Evolutionary conservation across 768 basidiomycete species (phyloP), one percentile per base, ranked within the genome.

Genomic region (Mycena rebaudengoi): DNA sequence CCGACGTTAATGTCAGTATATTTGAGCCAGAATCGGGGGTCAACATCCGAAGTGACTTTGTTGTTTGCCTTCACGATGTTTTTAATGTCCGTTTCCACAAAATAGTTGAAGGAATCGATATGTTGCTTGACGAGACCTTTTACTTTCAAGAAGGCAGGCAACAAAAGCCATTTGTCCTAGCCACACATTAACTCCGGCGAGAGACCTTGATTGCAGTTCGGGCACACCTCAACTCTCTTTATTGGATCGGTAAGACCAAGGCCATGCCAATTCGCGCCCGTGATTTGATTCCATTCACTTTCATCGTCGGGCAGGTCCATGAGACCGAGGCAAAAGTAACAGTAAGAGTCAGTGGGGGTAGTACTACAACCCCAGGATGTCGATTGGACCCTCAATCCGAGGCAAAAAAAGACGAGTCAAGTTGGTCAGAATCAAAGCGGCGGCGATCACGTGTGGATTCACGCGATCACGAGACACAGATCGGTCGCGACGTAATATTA

Each of bases 111-210:
- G 8, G 95, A 98, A 76, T 98, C 98, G 69, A 98, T 93, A 74
- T 99, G 98, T 74, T 99, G 98, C 80, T 99, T 99, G 64, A 99
- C 98, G 14, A 99, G 89, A 62, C 98, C 98, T 72, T 99, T 99
- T 64, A 98, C 94, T 78, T 96, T 92, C 52, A 99, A 83, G 72
- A 99, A 99, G 11, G 96, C 97, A 2, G 98, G 98, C 3, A 99
- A 82, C 11, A 99, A 81, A 20, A 98, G 87, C 98, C 98, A 99
- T 89, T 99, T 99, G 75, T 99, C 98, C 96, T 98, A 43, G 30
- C 14, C 49, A 51, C 54, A 60, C 32, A 66, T 63, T 57, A 20
- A 64, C 33, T 32, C 40, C 48, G 32, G 32, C 26, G 50, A 28
- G 30, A 58, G 18, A 40, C 33, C 23, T 37, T 33, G 49, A n/a